Evolutionary conservation across 805 yeast genomes (phyloP).

Genomic region (Yamadazyma sp.): DNA sequence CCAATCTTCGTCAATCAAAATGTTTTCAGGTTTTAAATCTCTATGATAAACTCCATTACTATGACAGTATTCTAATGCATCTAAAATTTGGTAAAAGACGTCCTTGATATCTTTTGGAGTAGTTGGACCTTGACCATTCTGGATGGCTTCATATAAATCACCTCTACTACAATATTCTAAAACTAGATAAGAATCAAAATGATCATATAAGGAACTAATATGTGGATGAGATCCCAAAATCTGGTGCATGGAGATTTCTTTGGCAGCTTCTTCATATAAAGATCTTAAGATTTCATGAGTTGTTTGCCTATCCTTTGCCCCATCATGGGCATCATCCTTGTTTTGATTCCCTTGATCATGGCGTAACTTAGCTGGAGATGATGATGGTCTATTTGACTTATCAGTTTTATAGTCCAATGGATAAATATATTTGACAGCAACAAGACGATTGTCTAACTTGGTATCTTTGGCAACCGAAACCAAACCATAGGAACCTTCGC

Average conservation of each 20-base stretch:
- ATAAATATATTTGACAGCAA: constrained; percentile 83
- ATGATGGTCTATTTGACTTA: constrained; percentile 22
- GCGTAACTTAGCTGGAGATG: constrained; percentile 35
- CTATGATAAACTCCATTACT: constrained; percentile 48
- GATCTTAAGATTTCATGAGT: constrained; percentile 24
- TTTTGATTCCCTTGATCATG: constrained; percentile 2
- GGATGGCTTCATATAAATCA: constrained; percentile 79
- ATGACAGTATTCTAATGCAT: constrained; percentile 52
- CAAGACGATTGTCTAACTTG: constrained; percentile 43
- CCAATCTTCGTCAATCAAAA: constrained; percentile 54
- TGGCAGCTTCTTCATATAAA: constrained; percentile 54
- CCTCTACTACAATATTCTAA: constrained; percentile 87
- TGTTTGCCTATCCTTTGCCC: constrained; percentile 4
- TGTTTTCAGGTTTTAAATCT: constrained; percentile 58
- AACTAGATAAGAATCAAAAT: constrained; percentile 50
- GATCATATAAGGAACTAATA: constrained; percentile 45
- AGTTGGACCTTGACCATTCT: constrained; percentile 58
- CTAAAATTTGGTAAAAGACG: constrained; percentile 48
- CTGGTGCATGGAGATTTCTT: constrained; percentile 64
- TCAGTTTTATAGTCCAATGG: constrained; percentile 45
- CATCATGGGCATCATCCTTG: not conserved
- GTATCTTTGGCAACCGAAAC: constrained; percentile 84
- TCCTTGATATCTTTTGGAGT: constrained; percentile 54
- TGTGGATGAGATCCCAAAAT: constrained; percentile 53
- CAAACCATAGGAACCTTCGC: constrained; percentile 91